Percentiles rank a stretch among this genome's conserved stretches.
phyloP scores from a whole-genome alignment of 257 asterid species.

The Solanum ossicruentum region DNA sequence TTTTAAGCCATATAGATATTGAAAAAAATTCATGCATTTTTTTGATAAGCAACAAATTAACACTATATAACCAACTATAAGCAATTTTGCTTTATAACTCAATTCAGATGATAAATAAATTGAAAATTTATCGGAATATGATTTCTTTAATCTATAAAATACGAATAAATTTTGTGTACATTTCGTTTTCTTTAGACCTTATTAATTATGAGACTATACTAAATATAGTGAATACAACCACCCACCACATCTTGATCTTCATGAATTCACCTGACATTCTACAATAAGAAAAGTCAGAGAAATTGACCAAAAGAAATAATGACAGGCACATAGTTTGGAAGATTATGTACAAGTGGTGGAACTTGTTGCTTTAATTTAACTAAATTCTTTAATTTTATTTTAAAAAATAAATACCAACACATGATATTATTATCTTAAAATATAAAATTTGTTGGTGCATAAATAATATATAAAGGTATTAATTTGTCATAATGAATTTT shows the following conservation, averaged over 20 bases:
- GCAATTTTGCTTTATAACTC: not conserved
- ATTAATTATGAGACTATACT: not conserved
- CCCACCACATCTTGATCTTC: not conserved
- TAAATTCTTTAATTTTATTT: not conserved
- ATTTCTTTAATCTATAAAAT: not conserved
- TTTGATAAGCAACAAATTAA: not conserved
- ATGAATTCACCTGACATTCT: not conserved
- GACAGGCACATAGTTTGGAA: not conserved
- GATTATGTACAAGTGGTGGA: not conserved
- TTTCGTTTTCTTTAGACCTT: not conserved
- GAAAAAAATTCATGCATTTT: not conserved
- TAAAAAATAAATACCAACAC: not conserved
- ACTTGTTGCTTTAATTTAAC: not conserved
- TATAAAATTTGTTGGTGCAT: not conserved
- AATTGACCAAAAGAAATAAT: not conserved
- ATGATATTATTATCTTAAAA: not conserved
- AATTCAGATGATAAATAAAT: not conserved
- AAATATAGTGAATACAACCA: not conserved
- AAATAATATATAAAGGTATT: not conserved
- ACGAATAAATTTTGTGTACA: not conserved
- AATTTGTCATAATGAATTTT: too few relatives aligned
- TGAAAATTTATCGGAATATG: fast-evolving
- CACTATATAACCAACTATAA: not conserved
- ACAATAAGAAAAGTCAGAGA: not conserved
- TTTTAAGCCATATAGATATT: not conserved